These are phyloP conservation scores for Globisporangium ultimum DNA, from an alignment of 352 stramenopile genomes.

Conservation along the genomic window DNA sequence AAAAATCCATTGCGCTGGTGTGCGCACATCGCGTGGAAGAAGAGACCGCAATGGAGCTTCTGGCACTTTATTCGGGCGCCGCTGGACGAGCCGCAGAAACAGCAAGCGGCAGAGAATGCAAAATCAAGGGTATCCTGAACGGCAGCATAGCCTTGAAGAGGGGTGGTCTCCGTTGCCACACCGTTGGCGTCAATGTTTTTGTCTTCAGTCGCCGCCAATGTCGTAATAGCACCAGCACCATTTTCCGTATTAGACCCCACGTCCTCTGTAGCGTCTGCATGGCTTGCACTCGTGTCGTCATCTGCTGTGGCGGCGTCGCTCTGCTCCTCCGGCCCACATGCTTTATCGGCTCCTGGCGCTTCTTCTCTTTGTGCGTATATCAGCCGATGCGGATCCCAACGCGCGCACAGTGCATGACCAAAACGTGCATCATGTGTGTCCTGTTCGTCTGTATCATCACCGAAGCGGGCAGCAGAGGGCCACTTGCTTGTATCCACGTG, in stretches of 20 bases:
- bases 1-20: conserved; percentile 32
- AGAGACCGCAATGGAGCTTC: conserved; percentile 39
- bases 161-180: background rate
- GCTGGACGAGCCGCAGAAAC: conserved; percentile 34
- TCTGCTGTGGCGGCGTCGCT: conserved; percentile 6
- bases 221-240: background rate
- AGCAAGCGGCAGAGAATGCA: conserved; percentile 29
- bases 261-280: background rate
- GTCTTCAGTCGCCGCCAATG: too few species aligned
- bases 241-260: background rate
- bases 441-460: background rate
- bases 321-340: conserved; percentile 6
- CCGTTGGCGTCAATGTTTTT: too few species aligned
- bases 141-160: background rate
- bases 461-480: background rate
- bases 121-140: background rate
- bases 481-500: conserved; percentile 21
- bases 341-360: conserved; percentile 2
- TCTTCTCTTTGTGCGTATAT: conserved; percentile 5
- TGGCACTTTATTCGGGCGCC: conserved; percentile 64
- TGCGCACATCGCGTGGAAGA: conserved; percentile 68
- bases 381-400: conserved; percentile 42
- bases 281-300: background rate
- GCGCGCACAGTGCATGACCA: conserved; percentile 43
- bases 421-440: conserved; percentile 5